Evolutionary conservation across 2,329 filamentous ascomycete genomes (phyloP).

Genomic region (Stachybotrys chartarum): DNA sequence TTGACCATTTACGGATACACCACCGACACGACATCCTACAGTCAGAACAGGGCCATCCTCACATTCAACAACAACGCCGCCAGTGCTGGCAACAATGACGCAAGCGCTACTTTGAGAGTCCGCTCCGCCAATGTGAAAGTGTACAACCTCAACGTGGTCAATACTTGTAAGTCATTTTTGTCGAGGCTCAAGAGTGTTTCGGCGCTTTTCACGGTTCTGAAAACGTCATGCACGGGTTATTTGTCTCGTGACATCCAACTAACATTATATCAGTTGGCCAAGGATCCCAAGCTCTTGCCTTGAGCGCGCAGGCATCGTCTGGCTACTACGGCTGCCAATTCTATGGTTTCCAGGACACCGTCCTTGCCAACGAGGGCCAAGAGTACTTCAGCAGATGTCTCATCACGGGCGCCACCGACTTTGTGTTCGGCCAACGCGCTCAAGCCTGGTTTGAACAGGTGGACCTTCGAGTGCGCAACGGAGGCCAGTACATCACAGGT

Average conservation of each 20-base stretch:
- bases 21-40: constrained; percentile 40
- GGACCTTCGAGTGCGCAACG: constrained; percentile 27
- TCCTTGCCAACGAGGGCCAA: constrained; percentile 35
- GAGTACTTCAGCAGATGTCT: constrained; percentile 38
- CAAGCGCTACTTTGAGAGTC: constrained; percentile 36
- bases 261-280: constrained; percentile 17
- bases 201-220: no score
- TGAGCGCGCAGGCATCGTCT: constrained; percentile 24
- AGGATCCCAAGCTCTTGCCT: constrained; percentile 36
- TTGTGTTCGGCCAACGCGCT: constrained; percentile 26
- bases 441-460: constrained; percentile 33
- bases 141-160: constrained; percentile 52
- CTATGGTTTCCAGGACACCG: constrained; percentile 41
- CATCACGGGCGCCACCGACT: constrained; percentile 40
- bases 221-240: no score
- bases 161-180: constrained; percentile 20
- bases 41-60: constrained; percentile 49
- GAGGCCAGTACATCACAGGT: constrained; percentile 31
- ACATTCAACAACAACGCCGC: constrained; percentile 27
- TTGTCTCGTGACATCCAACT: not conserved
- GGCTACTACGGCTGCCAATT: constrained; percentile 41
- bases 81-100: constrained; percentile 42
- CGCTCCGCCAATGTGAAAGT: constrained; percentile 44
- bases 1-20: constrained; percentile 55
- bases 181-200: not conserved